Evolutionary conservation across 2,329 filamentous ascomycete species (phyloP), one percentile per base, ranked within the genome.

Genomic region (Scytalidium lignicola): DNA sequence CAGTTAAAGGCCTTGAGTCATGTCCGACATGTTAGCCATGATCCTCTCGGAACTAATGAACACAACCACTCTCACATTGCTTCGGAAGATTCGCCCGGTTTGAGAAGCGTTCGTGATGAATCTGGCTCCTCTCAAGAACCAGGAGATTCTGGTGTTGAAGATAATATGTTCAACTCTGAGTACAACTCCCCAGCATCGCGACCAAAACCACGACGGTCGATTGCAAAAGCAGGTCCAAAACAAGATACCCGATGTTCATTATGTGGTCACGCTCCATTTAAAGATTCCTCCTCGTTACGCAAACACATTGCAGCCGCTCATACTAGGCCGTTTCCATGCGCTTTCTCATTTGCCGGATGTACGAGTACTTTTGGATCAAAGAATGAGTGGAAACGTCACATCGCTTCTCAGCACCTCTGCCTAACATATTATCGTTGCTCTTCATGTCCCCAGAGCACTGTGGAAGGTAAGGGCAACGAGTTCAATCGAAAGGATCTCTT

Each of bases 401-500:
- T 96, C 63, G 80, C 83, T 15, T 95, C 90, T 0, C 90, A 96
- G 59, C 93, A 99, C 68, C 78, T 99, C 19, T 85, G 82, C 55
- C 64, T 85, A 17, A 77, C 78, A 44, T 85, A 78, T 56, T 85
- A 85, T 58, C 75, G 82, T 18, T 85, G 82, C 55, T 84, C 82
- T 0, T 71, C 76, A 2, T 85, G 82, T 51, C 76, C 79, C 0
- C 73, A 75, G 50, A 74, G 69, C 49, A 71, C 71, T 1, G 66
- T 69, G 0, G 78, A 82, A 51, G 78, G 78, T 28, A 81, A 78
- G 54, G 78, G 76, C 3, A 82, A 82, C 53, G 82, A 85, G 65
- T 96, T 96, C 69, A 96, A 96, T 67, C 85, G 92, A 60, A 96
- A 96, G 66, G 92, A 97, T 63, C 79, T 99, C 12, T 99, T 96